Conservation (phyloP, 1,139 yeast genomes). For the Pichia sp. region DNA sequence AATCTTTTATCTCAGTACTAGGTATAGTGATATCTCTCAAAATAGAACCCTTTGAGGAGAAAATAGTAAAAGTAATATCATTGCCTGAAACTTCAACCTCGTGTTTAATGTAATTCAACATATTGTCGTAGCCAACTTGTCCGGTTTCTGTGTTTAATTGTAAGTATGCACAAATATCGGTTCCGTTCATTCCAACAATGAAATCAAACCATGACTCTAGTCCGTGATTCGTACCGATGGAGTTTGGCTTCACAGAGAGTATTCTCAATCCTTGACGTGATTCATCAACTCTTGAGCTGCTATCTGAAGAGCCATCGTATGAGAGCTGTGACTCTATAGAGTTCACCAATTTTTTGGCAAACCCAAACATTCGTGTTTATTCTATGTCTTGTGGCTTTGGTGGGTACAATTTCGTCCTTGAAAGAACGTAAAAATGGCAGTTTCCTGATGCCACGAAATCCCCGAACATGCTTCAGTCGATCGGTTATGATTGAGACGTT, state of each 20-base stretch:
- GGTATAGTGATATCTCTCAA: slow-evolving; percentile 50
- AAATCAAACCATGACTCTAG: slow-evolving; percentile 86
- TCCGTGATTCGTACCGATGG: slow-evolving; percentile 44
- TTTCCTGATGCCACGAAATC: no score
- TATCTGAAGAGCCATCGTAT: slow-evolving; percentile 19
- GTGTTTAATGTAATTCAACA: slow-evolving; percentile 35
- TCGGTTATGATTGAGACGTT: no score
- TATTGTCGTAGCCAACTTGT: slow-evolving; percentile 20
- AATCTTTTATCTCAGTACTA: slow-evolving; percentile 30
- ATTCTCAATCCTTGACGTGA: slow-evolving; percentile 51
- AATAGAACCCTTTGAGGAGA: slow-evolving; percentile 88
- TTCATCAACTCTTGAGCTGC: slow-evolving; percentile 16
- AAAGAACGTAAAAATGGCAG: no score
- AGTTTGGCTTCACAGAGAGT: slow-evolving; percentile 43
- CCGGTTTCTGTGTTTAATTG: slow-evolving; percentile 18
- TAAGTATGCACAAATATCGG: slow-evolving; percentile 41
- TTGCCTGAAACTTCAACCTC: slow-evolving; percentile 33
- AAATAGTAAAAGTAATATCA: slow-evolving; percentile 58
- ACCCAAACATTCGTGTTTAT: slow-evolving; percentile 63
- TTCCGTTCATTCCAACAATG: slow-evolving; percentile 73
- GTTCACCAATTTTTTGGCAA: slow-evolving; percentile 80
- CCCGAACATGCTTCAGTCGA: no score
- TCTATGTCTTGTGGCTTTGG: no score
- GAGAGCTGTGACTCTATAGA: slow-evolving; percentile 51
- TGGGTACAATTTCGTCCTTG: no score